Evolutionary conservation across 176 grass and related monocot genomes (phyloP).

Genomic region (Eragrostis nindensis): DNA sequence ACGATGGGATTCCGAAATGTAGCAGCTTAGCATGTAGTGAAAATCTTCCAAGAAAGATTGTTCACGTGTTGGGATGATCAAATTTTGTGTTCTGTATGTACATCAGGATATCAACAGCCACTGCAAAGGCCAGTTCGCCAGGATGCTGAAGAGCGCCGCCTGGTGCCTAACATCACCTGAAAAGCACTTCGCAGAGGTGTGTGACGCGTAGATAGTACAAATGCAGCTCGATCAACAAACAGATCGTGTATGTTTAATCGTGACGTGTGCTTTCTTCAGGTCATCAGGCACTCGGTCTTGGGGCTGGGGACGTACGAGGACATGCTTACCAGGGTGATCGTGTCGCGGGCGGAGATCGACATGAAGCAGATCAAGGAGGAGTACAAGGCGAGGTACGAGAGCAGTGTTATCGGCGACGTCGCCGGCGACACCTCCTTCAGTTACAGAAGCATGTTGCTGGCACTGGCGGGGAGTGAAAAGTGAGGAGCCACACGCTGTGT

Average conservation of each 20-base stretch:
- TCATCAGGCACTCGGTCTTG: slow-evolving; percentile 65
- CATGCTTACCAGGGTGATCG: slow-evolving; percentile 73
- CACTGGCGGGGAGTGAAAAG: slow-evolving; percentile 53
- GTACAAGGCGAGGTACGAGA: slow-evolving; percentile 62
- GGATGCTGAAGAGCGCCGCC: slow-evolving; percentile 55
- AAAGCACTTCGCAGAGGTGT: slow-evolving; percentile 88
- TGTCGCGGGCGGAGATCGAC: slow-evolving; percentile 77
- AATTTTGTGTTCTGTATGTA: neutral
- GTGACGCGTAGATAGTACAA: neutral
- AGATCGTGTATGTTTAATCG: neutral
- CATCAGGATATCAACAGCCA: slow-evolving; percentile 62
- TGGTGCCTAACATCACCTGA: slow-evolving; percentile 75
- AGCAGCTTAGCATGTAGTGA: no score
- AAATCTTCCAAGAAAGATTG: neutral
- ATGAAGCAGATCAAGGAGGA: slow-evolving; percentile 77
- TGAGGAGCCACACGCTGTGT: neutral
- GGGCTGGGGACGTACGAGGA: slow-evolving; percentile 85
- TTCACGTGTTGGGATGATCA: neutral
- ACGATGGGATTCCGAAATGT: neutral
- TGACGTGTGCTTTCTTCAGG: slow-evolving; percentile 46
- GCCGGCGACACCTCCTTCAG: slow-evolving; percentile 66
- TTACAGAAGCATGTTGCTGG: slow-evolving; percentile 68
- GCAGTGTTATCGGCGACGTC: slow-evolving; percentile 57
- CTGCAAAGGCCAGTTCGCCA: slow-evolving; percentile 45
- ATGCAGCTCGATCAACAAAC: neutral